Evolutionary conservation across 352 stramenopile species (phyloP), one percentile per base, ranked within the genome.

Genomic region (Globisporangium heterothallicum): DNA sequence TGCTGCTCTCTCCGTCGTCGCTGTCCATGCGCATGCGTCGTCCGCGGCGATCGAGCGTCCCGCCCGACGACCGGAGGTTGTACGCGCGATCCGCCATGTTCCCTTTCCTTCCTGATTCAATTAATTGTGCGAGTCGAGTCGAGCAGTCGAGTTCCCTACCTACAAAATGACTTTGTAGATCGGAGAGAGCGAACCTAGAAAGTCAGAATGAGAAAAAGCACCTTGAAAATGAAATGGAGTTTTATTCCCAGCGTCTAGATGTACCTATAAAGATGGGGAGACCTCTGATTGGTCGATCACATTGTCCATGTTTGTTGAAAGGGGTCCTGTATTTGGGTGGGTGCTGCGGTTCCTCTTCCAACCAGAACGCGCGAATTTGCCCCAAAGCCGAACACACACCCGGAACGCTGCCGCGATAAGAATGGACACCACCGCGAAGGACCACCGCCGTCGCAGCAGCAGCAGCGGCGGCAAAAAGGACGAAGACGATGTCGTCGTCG

Each of bases 21-120:
- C 21, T 57, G 7, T 42, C 24, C 18, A 49, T 29, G 19, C 48
- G 56, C 27, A 43, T 34, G 25, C 47, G 47, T 4, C 54, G 54
- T 27, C 43, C 34, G 27, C 43, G n/a, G 52, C n/a, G n/a, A n/a
- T n/a, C n/a, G n/a, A n/a, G n/a, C n/a, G n/a, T n/a, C n/a, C 34
- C 42, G 49, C 52, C 36, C 44, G 61, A 67, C 45, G 60, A 56
- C 40, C 64, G 64, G 38, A 73, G 61, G 53, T 60, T 66, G 46
- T 73, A 73, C 44, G 53, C 57, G 52, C 64, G 64, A 46, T 59
- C 41, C 40, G 29, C 32, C 32, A 38, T 38, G 12, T 38, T 38
- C 12, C 32, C 12, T 18, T 38, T n/a, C 14, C 12, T 18, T 38
- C 14, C 30, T 13, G 6, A 3, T 36, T 3, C 32, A 38, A 38